Percentiles rank a stretch among this genome's conserved stretches.
These are phyloP conservation scores for Coriaria nepalensis DNA, from an alignment of 306 rosid species.

Conservation along the genomic window DNA sequence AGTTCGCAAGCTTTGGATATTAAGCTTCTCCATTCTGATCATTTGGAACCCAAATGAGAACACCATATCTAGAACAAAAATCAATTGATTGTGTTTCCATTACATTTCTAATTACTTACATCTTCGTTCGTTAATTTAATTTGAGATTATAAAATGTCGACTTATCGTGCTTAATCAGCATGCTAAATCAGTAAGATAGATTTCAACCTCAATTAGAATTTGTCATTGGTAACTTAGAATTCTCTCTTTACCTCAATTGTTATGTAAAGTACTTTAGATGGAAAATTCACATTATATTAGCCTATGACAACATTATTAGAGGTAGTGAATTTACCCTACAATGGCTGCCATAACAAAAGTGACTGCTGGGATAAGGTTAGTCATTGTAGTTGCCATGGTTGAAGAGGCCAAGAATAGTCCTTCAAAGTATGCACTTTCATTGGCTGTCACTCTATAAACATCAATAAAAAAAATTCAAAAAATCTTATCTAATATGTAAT, in stretches of 20 bases:
- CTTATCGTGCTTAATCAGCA: no score
- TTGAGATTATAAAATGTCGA: no score
- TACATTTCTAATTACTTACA: no score
- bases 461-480: not conserved
- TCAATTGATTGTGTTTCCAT: not conserved
- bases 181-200: no score
- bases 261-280: no score
- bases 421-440: conserved; percentile 30
- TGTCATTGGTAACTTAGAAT: no score
- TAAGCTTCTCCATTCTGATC: conserved; percentile 31
- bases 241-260: no score
- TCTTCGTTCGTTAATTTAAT: no score
- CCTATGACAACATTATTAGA: no score
- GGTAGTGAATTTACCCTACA: conserved; percentile 22
- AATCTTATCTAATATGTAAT: not conserved
- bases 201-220: no score
- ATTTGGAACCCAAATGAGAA: not conserved
- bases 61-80: not conserved
- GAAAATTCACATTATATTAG: no score
- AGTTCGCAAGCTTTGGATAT: conserved; percentile 28
- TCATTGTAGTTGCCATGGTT: conserved; percentile 37
- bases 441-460: conserved; percentile 18
- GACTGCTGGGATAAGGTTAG: conserved; percentile 44
- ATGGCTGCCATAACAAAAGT: conserved; percentile 39
- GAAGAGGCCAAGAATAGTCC: conserved; percentile 38